Conservation (phyloP, 352 stramenopile species). For the Pythium phragmiticola region DNA sequence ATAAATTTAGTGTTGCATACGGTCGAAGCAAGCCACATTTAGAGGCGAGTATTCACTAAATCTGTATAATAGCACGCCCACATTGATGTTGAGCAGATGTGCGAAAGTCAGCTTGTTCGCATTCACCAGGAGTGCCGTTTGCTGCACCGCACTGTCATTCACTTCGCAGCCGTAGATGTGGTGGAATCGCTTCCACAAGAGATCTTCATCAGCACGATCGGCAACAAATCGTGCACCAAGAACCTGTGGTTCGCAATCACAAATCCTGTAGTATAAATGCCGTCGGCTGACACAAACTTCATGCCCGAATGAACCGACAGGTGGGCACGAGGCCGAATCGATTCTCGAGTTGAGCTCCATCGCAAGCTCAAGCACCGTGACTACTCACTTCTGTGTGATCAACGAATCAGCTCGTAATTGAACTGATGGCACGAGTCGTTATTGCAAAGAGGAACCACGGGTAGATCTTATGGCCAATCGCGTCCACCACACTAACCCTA, state of each 20-base stretch:
- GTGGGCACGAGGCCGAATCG: slow-evolving; percentile 26
- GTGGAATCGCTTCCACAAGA: slow-evolving; percentile 26
- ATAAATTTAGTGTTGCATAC: no score
- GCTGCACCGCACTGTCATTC: slow-evolving; percentile 23
- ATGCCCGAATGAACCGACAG: slow-evolving; percentile 33
- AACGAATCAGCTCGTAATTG: slow-evolving; percentile 4
- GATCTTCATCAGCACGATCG: slow-evolving; percentile 39
- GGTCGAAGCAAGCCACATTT: no score
- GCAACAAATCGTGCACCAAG: slow-evolving; percentile 34
- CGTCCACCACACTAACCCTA: slow-evolving; percentile 18
- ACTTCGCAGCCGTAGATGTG: slow-evolving; percentile 50
- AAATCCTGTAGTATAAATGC: slow-evolving; percentile 34
- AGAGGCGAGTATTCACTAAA: no score
- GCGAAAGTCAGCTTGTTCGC: slow-evolving; percentile 26
- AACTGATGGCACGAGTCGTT: not conserved
- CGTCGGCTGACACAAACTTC: slow-evolving; percentile 32
- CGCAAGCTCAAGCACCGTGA: slow-evolving; percentile 25
- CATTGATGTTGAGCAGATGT: slow-evolving; percentile 29
- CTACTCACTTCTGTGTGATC: slow-evolving; percentile 19
- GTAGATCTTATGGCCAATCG: slow-evolving; percentile 28
- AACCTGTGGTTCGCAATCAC: slow-evolving; percentile 42
- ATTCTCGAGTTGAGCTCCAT: slow-evolving; percentile 28
- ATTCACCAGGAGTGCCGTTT: slow-evolving; percentile 31
- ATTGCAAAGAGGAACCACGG: slow-evolving; percentile 12
- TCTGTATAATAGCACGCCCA: slow-evolving; percentile 6